Base-by-base conservation (phyloP, 371 early-diverging fungal genomes). In the Fennellomyces sp. region DNA sequence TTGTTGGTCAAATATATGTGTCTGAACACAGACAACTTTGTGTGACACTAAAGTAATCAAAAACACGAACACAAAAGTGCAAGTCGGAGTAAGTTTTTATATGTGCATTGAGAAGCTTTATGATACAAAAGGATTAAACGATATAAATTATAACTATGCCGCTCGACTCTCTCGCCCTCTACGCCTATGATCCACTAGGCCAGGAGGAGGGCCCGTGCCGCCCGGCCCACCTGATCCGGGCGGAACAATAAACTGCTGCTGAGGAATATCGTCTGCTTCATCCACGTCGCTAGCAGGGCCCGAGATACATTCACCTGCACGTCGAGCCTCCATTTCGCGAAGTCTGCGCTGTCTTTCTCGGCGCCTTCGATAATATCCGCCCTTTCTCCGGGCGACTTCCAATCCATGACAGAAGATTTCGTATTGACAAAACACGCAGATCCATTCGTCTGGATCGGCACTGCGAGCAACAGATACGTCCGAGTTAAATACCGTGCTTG, bases 371-470 rank as follows among this genome's bases (percentile, higher is more conserved):
- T 75, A 70, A 39, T 65, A 76, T 0, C 73, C 72, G 11, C 67
- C 73, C 61, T 74, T 78, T 21, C 65, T 57, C 26, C 66, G 69
- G 8, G 75, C 63, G 0, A 58, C 61, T 30, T 63, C 63, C 13
- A 68, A 48, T 2, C 75, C 78, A 61, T 55, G 30, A 26, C 69
- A 64, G 4, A 78, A 58, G 5, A 78, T 69, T 54, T 74, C 73
- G 27, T 70, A 78, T 42, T 78, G 75, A 52, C 78, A 78, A 55
- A 78, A 78, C 27, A 74, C 58, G 49, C 78, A 78, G 8, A 74
- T 72, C 78, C 78, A 78, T 35, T 78, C 78, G 42, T 75, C 75
- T 3, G 74, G 63, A 29, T 68, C 62, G 17, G 69, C 58, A 47
- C 64, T 69, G 57, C 58, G 58, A 60, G 70, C 25, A 64, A 53